Evolutionary conservation across 805 yeast genomes (phyloP), one percentile per base, ranked within the genome.

Genomic region (Pichia pseudocactophila): DNA sequence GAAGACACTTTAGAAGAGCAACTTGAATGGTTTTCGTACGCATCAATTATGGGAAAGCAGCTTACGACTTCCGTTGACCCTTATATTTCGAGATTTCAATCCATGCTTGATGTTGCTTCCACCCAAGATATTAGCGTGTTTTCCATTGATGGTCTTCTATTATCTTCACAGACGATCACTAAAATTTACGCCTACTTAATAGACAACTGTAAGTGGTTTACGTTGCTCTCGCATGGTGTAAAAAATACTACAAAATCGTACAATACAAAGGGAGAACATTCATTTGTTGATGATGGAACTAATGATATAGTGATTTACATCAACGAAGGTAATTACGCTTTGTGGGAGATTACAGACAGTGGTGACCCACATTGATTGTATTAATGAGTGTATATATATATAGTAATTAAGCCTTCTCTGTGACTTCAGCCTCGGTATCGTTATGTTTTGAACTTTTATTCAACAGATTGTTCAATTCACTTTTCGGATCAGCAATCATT

Each of bases 381-480:
- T n/a, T 20, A 13, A 35, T 13, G 12, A n/a, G 30, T 25, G 30
- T 8, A 35, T 36, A 37, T 40, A 20, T 34, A 27, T 18, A 28
- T 20, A 19, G n/a, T n/a, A n/a, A n/a, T 22, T 22, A 22, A 22
- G 8, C 34, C 12, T 44, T 39, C n/a, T 20, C 31, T 26, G 44
- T 38, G 19, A 47, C 27, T 10, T 45, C 51, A 26, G 50, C 50
- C 39, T 60, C 62, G 2, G 52, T 46, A 28, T 57, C 57, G 32
- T 55, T 53, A 11, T 53, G 54, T 4, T 44, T 30, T 13, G 49
- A 55, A 38, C 58, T 59, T 48, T 57, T 62, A 33, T 60, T 56
- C 47, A 73, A 53, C 46, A 73, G 57, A 48, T 61, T 59, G 45
- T 72, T 70, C 44, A 75, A 62, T 39, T 66, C 69, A 53, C 76